Evolutionary conservation across 1,284 basidiomycete genomes (phyloP).

Genomic region (Mycosarcoma maydis): DNA sequence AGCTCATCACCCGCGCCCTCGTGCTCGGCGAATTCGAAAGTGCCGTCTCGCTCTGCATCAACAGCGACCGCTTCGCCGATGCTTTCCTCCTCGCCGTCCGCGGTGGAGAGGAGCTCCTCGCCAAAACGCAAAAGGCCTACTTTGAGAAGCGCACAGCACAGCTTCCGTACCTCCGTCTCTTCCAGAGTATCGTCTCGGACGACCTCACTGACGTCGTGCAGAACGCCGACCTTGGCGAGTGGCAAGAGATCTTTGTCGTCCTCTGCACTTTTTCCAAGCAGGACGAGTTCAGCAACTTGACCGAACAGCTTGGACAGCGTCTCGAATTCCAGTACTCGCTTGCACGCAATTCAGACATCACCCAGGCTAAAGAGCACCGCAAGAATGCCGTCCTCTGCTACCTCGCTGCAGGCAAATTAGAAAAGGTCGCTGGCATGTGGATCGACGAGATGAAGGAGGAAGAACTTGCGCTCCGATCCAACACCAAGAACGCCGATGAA

Average conservation of each 20-base stretch:
- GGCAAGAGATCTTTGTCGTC: slow-evolving; percentile 97
- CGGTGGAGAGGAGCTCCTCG: slow-evolving; percentile 87
- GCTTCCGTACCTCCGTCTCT: slow-evolving; percentile 88
- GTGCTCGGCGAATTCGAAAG: slow-evolving; percentile 93
- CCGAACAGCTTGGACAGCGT: slow-evolving; percentile 89
- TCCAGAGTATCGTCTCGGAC: slow-evolving; percentile 93
- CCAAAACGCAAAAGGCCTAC: slow-evolving; percentile 90
- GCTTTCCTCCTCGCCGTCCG: slow-evolving; percentile 91
- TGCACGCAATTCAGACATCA: slow-evolving; percentile 26
- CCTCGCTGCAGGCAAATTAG: slow-evolving; percentile 87
- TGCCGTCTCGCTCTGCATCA: slow-evolving; percentile 90
- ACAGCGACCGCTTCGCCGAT: slow-evolving; percentile 89
- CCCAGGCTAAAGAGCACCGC: slow-evolving; percentile 73
- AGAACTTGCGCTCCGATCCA: slow-evolving; percentile 70
- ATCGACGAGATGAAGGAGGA: slow-evolving; percentile 89
- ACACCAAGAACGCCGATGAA: slow-evolving; percentile 16
- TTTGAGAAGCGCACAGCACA: slow-evolving; percentile 82
- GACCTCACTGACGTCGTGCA: slow-evolving; percentile 93
- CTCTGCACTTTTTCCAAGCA: slow-evolving; percentile 90
- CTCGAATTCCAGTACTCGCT: slow-evolving; percentile 83
- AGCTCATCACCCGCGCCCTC: slow-evolving; percentile 88
- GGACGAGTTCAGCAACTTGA: slow-evolving; percentile 84
- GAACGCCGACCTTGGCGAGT: slow-evolving; percentile 92
- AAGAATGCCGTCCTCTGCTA: slow-evolving; percentile 88
- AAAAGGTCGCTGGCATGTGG: slow-evolving; percentile 92